phyloP scores from a whole-genome alignment of 163 green algal species.

The Scenedesmus sp. region DNA sequence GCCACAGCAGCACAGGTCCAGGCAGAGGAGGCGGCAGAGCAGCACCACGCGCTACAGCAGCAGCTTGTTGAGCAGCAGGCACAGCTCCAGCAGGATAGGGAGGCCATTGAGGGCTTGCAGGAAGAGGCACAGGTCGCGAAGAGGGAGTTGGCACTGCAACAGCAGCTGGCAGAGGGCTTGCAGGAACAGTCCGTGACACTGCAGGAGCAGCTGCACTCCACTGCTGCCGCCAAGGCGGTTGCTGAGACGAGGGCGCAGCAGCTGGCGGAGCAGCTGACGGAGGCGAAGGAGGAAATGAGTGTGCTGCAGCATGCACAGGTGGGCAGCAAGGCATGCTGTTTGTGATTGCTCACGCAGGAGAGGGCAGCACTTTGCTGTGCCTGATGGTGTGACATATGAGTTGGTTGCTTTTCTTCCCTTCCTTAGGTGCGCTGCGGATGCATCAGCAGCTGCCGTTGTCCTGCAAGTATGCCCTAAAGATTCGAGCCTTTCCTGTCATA shows the following conservation, averaged over 20 bases:
- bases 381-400: no score
- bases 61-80: conserved; percentile 34
- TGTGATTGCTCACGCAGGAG: not conserved
- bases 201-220: conserved; percentile 16
- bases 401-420: no score
- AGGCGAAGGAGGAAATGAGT: conserved; percentile 15
- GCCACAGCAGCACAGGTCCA: conserved; percentile 8
- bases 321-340: not conserved
- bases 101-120: conserved; percentile 34
- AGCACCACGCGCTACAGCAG: conserved; percentile 23
- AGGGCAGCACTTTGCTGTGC: no score
- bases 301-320: conserved; percentile 32
- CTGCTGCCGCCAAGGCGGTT: conserved; percentile 20
- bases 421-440: no score
- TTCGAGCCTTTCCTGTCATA: no score
- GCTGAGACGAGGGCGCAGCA: conserved; percentile 27
- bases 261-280: conserved; percentile 26
- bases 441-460: no score
- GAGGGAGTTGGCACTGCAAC: conserved; percentile 9
- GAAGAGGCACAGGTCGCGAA: not conserved
- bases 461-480: no score
- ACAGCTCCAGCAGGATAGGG: conserved; percentile 28
- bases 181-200: not conserved
- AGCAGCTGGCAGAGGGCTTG: conserved; percentile 16
- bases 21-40: not conserved